These are phyloP conservation scores for Alternaria longipes DNA, from an alignment of 2,329 filamentous ascomycete species.

Conservation along the genomic window DNA sequence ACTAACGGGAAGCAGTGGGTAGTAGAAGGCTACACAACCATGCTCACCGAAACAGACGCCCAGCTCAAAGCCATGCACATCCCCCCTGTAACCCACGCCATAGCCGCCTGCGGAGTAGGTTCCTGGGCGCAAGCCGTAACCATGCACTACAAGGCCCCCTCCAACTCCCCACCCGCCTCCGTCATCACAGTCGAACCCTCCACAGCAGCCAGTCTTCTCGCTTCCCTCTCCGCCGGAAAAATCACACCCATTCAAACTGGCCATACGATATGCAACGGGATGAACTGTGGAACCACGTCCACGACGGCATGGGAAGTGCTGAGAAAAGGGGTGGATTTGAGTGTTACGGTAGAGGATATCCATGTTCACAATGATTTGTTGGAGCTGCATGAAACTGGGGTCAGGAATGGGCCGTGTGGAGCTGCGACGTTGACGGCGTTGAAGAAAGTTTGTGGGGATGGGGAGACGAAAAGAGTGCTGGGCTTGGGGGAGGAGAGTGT, in stretches of 20 bases:
- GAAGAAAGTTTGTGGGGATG: slow-evolving; percentile 55
- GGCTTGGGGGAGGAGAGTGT: slow-evolving; percentile 60
- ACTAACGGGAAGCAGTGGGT: slow-evolving; percentile 64
- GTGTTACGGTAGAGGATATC: slow-evolving; percentile 67
- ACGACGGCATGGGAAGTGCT: slow-evolving; percentile 71
- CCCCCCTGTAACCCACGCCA: slow-evolving; percentile 58
- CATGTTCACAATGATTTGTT: slow-evolving; percentile 69
- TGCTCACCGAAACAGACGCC: slow-evolving; percentile 72
- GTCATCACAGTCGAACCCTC: slow-evolving; percentile 77
- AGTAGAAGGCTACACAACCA: slow-evolving; percentile 78
- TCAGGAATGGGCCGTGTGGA: slow-evolving; percentile 70
- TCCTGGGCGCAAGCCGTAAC: slow-evolving; percentile 76
- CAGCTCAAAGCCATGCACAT: slow-evolving; percentile 61
- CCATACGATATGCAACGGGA: slow-evolving; percentile 75
- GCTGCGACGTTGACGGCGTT: slow-evolving; percentile 68
- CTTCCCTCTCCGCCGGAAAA: slow-evolving; percentile 61
- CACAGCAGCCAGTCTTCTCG: slow-evolving; percentile 66
- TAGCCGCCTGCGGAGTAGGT: slow-evolving; percentile 77
- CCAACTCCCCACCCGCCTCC: slow-evolving; percentile 32
- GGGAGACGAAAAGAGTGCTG: slow-evolving; percentile 46
- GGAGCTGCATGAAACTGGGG: slow-evolving; percentile 59
- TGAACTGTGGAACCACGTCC: slow-evolving; percentile 77
- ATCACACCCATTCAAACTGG: slow-evolving; percentile 63
- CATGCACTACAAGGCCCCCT: slow-evolving; percentile 66
- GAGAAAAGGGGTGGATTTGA: slow-evolving; percentile 66